Percentiles rank a stretch among this genome's conserved stretches.
phyloP scores from a whole-genome alignment of 306 rosid genomes.

The Fragaria iinumae region DNA sequence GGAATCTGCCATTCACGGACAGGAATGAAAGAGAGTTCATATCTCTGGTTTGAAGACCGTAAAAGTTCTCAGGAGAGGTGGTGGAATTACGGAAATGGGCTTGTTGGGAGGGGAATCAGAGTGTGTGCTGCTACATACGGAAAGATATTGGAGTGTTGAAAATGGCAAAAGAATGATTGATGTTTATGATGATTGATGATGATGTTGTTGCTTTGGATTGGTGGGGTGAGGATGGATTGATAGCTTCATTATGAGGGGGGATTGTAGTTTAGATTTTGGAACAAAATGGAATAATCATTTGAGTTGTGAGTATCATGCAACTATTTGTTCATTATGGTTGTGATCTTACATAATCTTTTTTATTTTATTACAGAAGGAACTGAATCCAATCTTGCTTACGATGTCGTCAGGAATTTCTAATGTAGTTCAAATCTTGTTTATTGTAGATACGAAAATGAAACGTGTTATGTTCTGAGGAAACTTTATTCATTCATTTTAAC shows the following conservation, averaged over 20 bases:
- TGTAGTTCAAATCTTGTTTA: neutral
- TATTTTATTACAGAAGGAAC: too few relatives aligned
- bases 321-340: neutral
- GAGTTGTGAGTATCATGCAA: neutral
- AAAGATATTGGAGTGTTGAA: neutral
- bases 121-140: neutral
- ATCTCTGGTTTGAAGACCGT: neutral
- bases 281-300: neutral
- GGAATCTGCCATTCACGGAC: constrained; percentile 36
- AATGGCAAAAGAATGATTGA: neutral
- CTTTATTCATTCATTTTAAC: too few relatives aligned
- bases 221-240: neutral
- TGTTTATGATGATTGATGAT: neutral
- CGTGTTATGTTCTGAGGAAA: too few relatives aligned
- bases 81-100: constrained; percentile 3
- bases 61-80: neutral
- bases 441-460: too few relatives aligned
- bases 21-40: neutral
- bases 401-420: too few relatives aligned
- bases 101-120: neutral
- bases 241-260: neutral
- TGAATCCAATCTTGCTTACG: too few relatives aligned
- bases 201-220: neutral
- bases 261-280: too few relatives aligned
- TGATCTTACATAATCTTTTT: neutral